Conservation (phyloP, 2,329 filamentous ascomycete genomes). For the Ceratocystis variospora region DNA sequence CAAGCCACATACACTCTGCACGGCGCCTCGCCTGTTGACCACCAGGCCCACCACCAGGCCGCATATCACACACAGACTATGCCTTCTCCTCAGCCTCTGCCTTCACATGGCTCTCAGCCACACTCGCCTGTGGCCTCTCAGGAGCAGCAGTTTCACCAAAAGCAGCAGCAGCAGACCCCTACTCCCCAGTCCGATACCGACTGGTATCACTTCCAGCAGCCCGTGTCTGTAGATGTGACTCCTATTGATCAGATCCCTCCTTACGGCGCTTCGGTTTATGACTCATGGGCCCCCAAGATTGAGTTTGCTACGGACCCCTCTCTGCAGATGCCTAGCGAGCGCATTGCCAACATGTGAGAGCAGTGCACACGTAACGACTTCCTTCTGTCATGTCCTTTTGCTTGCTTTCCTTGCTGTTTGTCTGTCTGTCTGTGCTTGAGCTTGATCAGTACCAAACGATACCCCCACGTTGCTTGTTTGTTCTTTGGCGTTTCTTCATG, state of each 20-base stretch:
- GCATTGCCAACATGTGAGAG: slow-evolving; percentile 41
- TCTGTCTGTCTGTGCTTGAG: slow-evolving; percentile 16
- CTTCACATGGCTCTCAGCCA: slow-evolving; percentile 27
- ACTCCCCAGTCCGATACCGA: slow-evolving; percentile 33
- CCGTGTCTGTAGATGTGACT: slow-evolving; percentile 37
- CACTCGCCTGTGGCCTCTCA: slow-evolving; percentile 24
- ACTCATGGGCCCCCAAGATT: slow-evolving; percentile 41
- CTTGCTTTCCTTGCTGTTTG: slow-evolving; percentile 14
- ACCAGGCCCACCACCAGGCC: slow-evolving; percentile 23
- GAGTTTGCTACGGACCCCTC: slow-evolving; percentile 42
- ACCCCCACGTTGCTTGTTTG: slow-evolving; percentile 20
- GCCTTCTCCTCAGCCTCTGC: slow-evolving; percentile 26
- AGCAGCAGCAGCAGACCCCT: slow-evolving; percentile 23
- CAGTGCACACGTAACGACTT: not conserved
- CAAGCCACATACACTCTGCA: slow-evolving; percentile 37
- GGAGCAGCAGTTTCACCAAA: slow-evolving; percentile 27
- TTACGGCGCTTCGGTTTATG: slow-evolving; percentile 38
- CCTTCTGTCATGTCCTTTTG: slow-evolving; percentile 12
- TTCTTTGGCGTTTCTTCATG: slow-evolving; percentile 15
- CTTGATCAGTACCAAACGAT: slow-evolving; percentile 20
- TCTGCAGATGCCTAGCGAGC: slow-evolving; percentile 45
- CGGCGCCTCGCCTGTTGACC: slow-evolving; percentile 34
- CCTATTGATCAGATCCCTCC: slow-evolving; percentile 39
- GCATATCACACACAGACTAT: slow-evolving; percentile 22
- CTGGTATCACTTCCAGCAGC: slow-evolving; percentile 46